Evolutionary conservation across 345 rosid genomes (phyloP).

Genomic region (Sonneratia alba): DNA sequence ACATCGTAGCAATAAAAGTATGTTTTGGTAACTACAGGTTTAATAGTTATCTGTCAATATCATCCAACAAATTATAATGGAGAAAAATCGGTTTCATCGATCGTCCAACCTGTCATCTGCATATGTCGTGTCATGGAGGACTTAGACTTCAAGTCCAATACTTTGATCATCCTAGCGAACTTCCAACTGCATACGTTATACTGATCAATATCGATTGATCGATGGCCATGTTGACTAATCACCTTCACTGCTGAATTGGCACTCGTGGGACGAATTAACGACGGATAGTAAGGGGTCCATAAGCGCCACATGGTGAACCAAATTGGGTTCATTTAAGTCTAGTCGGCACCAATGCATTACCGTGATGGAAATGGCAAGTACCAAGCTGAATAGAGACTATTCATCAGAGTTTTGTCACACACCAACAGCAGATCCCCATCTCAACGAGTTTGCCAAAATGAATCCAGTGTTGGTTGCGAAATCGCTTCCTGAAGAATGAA

Average conservation of each 20-base stretch:
- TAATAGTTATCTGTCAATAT: not conserved
- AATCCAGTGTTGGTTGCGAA: not conserved
- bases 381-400: not conserved
- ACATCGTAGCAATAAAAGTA: too few relatives aligned
- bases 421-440: not conserved
- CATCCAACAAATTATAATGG: not conserved
- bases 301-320: not conserved
- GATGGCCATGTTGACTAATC: too few relatives aligned
- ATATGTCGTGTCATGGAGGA: not conserved
- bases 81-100: not conserved
- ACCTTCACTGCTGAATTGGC: not conserved
- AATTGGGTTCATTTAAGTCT: not conserved
- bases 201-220: too few relatives aligned
- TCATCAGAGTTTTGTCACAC: not conserved
- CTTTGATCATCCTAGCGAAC: too few relatives aligned
- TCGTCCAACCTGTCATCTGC: not conserved
- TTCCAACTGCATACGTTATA: too few relatives aligned
- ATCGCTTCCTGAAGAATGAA: not conserved
- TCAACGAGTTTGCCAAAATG: not conserved
- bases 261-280: not conserved
- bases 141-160: not conserved
- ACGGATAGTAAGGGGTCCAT: not conserved
- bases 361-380: not conserved
- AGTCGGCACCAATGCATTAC: not conserved
- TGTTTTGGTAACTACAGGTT: not conserved